Base-by-base conservation (phyloP, 1,284 basidiomycete species). In the Psilocybe mexicana region DNA sequence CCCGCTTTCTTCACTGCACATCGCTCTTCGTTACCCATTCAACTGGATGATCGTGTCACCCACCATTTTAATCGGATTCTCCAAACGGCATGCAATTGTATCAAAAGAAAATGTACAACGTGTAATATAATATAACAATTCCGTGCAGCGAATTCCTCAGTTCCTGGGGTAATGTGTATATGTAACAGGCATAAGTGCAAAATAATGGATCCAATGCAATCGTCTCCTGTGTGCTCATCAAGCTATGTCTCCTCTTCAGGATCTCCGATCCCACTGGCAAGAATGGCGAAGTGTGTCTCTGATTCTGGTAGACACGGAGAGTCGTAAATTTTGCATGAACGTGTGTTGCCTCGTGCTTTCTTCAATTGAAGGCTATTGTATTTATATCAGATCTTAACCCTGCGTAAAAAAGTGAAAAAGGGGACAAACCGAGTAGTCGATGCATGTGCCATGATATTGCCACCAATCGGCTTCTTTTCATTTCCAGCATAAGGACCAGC, bases 291-390 rank as follows among this genome's bases (percentile, higher is more conserved):
- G 62, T 93, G 91, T 2, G 92, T 94, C 71, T 99, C 96, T 59
- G 93, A 94, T 74, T 99, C 97, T 5, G 97, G 97, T 43, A 99
- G 80, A 75, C 96, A 98, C 0, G 97, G 97, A 6, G 95, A 98
- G 76, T 99, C 97, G 62, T 97, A 96, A 63, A 99, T 96, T 75
- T 96, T 96, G 76, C 95, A 97, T 48, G 94, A 90, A 63, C 97
- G 91, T 52, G 93, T 96, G 60, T 93, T 91, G 7, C 92, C 97
- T 40, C 96, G 85, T 30, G 90, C 92, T 72, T 99, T 99, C 76
- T 93, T 92, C 54, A 99, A 81, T 70, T 96, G 94, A 30, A 99
- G 74, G 36, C 93, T 93, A 65, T 50, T 59, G 3, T 54, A 52
- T 61, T 51, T 45, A 40, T 54, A 58, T 53, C 36, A 48, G 44